phyloP scores from a whole-genome alignment of 495 filamentous ascomycete genomes.

The Penicillium argentinense region DNA sequence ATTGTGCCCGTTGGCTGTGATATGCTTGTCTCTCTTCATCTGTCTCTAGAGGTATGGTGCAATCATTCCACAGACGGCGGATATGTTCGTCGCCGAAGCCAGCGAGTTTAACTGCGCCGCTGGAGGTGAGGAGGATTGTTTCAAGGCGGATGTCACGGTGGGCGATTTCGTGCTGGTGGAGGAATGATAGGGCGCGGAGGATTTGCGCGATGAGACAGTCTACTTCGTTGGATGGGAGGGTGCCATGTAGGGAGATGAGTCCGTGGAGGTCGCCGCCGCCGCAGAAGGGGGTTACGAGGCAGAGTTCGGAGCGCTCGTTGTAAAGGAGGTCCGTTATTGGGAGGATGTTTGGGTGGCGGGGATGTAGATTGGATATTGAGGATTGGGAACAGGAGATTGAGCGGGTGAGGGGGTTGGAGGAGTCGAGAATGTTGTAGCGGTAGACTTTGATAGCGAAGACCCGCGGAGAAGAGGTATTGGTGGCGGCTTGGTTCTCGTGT shows the following conservation, averaged over 20 bases:
- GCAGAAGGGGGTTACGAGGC: constrained; percentile 97
- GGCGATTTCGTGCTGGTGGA: constrained; percentile 92
- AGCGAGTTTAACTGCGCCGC: constrained; percentile 89
- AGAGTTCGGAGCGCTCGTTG: constrained; percentile 91
- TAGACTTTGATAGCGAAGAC: constrained; percentile 95
- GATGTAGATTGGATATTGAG: constrained; percentile 72
- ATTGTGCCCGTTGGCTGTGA: background rate
- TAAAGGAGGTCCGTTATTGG: constrained; percentile 86
- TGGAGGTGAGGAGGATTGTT: constrained; percentile 85
- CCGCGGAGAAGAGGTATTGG: constrained; percentile 38
- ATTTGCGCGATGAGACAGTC: constrained; percentile 97
- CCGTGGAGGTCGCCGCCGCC: constrained; percentile 91
- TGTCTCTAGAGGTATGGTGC: background rate
- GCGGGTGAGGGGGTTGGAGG: constrained; percentile 80
- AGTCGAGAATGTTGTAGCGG: constrained; percentile 77
- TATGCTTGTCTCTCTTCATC: background rate
- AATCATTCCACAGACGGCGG: constrained; percentile 18
- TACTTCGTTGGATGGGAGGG: constrained; percentile 75
- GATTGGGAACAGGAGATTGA: constrained; percentile 77
- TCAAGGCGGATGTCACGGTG: constrained; percentile 95
- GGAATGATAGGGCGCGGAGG: constrained; percentile 93
- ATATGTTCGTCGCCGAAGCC: constrained; percentile 95
- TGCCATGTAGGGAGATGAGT: constrained; percentile 68
- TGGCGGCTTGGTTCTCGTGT: constrained; percentile 16
- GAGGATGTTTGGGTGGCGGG: constrained; percentile 86